Conservation (phyloP, 192 early-diverging fungal genomes). For the Entomortierella beljakovae region DNA sequence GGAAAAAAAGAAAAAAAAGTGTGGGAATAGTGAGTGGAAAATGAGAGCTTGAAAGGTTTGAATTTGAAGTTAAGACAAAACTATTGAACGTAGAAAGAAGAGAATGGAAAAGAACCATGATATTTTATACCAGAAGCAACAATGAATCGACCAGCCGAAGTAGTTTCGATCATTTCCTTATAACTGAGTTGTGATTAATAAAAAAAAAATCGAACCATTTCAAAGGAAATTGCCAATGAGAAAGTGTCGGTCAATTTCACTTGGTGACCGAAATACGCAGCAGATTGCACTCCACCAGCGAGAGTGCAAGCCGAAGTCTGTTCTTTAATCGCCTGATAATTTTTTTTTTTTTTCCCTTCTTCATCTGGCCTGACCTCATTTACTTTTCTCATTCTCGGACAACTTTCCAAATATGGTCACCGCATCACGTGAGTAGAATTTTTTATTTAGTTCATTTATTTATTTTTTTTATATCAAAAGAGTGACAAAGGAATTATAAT, state of each 20-base stretch:
- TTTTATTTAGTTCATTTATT: too few species aligned
- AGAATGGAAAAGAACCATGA: neutral
- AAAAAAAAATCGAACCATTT: too few species aligned
- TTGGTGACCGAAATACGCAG: neutral
- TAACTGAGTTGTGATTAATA: too few species aligned
- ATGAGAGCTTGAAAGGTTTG: constrained; percentile 3
- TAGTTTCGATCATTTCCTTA: too few species aligned
- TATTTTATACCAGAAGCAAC: constrained; percentile 7
- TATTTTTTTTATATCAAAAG: neutral
- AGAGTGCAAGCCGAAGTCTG: constrained; percentile 20
- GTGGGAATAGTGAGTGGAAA: constrained; percentile 7
- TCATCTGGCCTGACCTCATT: neutral
- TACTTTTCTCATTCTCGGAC: neutral
- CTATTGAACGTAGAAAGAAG: neutral
- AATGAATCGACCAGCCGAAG: constrained; percentile 3
- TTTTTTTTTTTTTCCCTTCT: neutral
- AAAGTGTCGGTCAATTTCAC: too few species aligned
- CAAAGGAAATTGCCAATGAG: too few species aligned
- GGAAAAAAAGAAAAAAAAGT: neutral
- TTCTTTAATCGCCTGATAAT: constrained; percentile 11
- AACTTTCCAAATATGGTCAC: neutral
- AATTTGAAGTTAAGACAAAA: neutral
- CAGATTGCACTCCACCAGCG: constrained; percentile 11
- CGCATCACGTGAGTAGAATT: too few species aligned
- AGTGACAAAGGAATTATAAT: neutral